A percentile compares a stretch with the other conserved stretches of the same genome.
Evolutionary conservation across 805 yeast genomes (phyloP).

Genomic region (Teunomyces kruisii): DNA sequence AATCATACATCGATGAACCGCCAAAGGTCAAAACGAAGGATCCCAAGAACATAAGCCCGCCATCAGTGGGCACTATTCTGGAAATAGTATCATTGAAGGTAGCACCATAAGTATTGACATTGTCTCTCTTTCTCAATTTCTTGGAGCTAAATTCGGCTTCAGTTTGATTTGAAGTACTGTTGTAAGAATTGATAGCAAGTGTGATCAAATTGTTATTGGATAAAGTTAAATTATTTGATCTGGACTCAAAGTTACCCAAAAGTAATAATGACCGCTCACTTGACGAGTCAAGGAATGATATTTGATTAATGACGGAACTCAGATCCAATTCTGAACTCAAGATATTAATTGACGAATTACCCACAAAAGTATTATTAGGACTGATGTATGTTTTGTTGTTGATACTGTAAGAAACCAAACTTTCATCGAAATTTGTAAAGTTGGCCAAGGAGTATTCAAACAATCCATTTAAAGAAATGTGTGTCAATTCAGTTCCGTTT

Average conservation of each 20-base stretch:
- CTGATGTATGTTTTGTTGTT: conserved; percentile 24
- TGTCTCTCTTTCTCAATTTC: conserved; percentile 17
- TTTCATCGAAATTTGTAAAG: conserved; percentile 44
- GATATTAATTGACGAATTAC: conserved; percentile 39
- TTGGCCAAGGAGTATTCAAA: conserved; percentile 79
- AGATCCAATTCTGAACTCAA: conserved; percentile 29
- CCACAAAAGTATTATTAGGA: conserved; percentile 35
- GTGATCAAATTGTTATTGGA: conserved; percentile 28
- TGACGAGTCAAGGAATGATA: conserved; percentile 19
- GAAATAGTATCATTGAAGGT: conserved; percentile 30
- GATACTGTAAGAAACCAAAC: conserved; percentile 20
- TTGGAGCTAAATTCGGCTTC: conserved; percentile 12
- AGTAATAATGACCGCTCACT: conserved; percentile 40
- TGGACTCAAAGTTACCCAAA: conserved; percentile 47
- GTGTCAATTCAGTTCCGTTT: conserved; percentile 14
- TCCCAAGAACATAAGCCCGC: conserved; percentile 30
- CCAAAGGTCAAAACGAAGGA: conserved; percentile 28
- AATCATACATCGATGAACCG: conserved; percentile 21
- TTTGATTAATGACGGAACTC: conserved; percentile 34
- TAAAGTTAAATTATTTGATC: conserved; percentile 27
- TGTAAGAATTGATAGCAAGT: conserved; percentile 27
- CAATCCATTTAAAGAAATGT: conserved; percentile 62
- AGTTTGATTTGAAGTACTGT: conserved; percentile 32
- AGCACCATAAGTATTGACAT: conserved; percentile 23
- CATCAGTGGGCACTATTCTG: conserved; percentile 18